Base-by-base conservation (phyloP, 345 rosid species). In the Turritis glabra region DNA sequence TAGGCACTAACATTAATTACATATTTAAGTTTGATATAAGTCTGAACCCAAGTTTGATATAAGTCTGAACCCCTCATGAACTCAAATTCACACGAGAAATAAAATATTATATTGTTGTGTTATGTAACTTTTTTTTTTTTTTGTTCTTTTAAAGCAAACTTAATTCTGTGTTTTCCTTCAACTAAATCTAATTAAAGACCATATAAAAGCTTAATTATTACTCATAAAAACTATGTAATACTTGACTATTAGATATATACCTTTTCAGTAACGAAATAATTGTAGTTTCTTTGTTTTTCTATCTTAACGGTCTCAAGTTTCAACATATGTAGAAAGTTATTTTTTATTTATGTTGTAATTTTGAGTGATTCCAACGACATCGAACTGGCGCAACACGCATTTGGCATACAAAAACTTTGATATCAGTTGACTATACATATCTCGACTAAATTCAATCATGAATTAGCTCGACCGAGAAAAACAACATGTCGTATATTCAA, bases 1-100 rank as follows among this genome's bases (percentile, higher is more conserved):
- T 27, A 40, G 75, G 75, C 70, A 69, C 74, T 52, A 76, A 41
- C 48, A 51, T 56, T 61, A 69, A 41, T 15, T 60, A 37, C 2
- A 44, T 44, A 1, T 64, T 27, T 56, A 35, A 3, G 15, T 41
- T 41, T 58, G 14, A 21, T 21, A 29, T 59, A 55, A 57, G 32
- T 33, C 4, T 13, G 30, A n/a, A n/a, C n/a, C n/a, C n/a, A n/a
- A n/a, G n/a, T n/a, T n/a, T 14, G 46, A 14, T 6, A n/a, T n/a
- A n/a, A 4, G 46, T 13, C 18, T 14, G 52, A 60, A 17, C 2
- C 2, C 23, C 32, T 37, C 59, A 4, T 72, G 35, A 63, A 5
- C 37, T 37, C 41, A 4, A 12, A 38, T 38, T 38, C 43, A 38
- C 43, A 38, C 48, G 8, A n/a, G 48, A 43, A 43, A 43, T n/a